These are phyloP conservation scores for Saccharum officinarum DNA, from an alignment of 176 grass and related monocot genomes.

Conservation along the genomic window DNA sequence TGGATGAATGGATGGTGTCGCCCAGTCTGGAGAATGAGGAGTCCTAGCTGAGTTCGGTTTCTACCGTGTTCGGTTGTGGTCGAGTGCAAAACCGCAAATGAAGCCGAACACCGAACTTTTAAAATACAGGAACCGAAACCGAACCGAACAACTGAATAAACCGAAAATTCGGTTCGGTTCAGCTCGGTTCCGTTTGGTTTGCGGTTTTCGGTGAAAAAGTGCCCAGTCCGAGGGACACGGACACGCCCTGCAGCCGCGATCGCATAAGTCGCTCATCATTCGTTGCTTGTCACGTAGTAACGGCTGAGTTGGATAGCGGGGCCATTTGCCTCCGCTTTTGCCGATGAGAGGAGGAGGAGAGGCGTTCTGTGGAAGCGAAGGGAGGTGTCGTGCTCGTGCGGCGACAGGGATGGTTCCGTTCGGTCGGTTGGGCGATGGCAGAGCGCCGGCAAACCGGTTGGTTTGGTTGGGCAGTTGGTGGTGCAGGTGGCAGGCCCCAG, in stretches of 20 bases:
- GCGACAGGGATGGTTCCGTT: neutral
- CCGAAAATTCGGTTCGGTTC: too few species aligned
- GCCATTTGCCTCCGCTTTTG: neutral
- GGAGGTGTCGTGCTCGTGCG: neutral
- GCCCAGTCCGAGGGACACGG: too few species aligned
- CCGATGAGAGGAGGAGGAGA: neutral
- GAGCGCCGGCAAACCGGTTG: neutral
- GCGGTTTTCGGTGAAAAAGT: too few species aligned
- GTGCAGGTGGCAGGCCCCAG: neutral
- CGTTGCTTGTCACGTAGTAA: neutral
- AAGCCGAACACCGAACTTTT: too few species aligned
- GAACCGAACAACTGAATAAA: too few species aligned
- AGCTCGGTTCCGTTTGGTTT: too few species aligned
- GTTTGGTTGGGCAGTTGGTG: neutral
- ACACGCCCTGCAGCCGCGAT: neutral
- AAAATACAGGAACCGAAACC: too few species aligned
- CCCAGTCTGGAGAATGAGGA: too few species aligned
- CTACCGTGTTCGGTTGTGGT: too few species aligned
- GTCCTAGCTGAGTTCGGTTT: too few species aligned
- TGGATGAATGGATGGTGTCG: too few species aligned
- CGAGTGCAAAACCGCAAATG: too few species aligned
- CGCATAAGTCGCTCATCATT: neutral
- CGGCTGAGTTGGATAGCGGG: slow-evolving; percentile 1
- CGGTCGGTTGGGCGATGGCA: neutral
- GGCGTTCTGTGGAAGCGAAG: neutral